Evolutionary conservation across 768 basidiomycete species (phyloP).

Genomic region (Leccinum imitatum): DNA sequence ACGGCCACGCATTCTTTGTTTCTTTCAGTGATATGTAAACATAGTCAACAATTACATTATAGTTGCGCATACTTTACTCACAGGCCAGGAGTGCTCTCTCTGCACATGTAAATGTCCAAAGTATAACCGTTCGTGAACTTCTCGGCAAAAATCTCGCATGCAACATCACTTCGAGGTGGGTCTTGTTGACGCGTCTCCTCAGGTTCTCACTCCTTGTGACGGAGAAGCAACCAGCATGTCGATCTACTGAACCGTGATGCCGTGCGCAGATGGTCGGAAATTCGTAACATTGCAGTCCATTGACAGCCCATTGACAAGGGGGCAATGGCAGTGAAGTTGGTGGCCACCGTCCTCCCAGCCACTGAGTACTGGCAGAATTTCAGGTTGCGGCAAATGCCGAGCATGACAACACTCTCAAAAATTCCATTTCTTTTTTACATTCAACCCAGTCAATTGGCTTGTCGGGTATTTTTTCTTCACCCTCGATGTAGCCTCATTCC

Average conservation of each 20-base stretch:
- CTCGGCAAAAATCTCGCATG: not conserved
- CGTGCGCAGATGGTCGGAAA: not conserved
- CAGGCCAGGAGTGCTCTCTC: not conserved
- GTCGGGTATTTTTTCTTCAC: conserved; percentile 10
- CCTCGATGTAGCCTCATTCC: conserved; percentile 34
- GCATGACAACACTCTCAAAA: not conserved
- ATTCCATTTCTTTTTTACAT: not conserved
- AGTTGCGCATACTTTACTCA: not conserved
- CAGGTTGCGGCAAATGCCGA: conserved; percentile 2
- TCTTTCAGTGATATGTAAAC: not conserved
- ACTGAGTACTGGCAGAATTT: no score
- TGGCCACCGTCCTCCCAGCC: not conserved
- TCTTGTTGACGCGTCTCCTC: not conserved
- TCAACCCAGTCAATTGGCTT: conserved; percentile 33
- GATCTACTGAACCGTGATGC: not conserved
- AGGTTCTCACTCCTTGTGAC: not conserved
- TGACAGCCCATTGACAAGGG: not conserved
- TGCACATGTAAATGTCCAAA: not conserved
- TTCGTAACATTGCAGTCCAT: not conserved
- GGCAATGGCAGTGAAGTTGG: not conserved
- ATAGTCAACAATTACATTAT: not conserved
- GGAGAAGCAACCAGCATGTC: not conserved
- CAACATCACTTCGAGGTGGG: not conserved
- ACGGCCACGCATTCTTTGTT: not conserved
- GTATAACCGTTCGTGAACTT: not conserved